These are phyloP conservation scores for Arxiozyma heterogenica DNA, from an alignment of 1,139 yeast species.

Conservation along the genomic window DNA sequence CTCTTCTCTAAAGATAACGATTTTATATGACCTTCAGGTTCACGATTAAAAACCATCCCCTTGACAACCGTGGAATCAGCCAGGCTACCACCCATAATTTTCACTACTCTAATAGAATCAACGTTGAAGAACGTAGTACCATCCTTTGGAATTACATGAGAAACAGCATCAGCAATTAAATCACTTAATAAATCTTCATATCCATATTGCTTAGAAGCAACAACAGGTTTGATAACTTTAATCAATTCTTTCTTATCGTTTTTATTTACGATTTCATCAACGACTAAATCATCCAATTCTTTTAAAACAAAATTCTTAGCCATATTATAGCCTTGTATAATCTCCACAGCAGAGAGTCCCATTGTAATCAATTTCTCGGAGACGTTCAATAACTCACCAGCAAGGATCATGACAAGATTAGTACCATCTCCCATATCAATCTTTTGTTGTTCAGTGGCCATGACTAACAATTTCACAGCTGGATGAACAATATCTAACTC, in stretches of 20 bases:
- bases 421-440: slow-evolving; percentile 80
- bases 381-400: slow-evolving; percentile 82
- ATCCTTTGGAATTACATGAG: slow-evolving; percentile 59
- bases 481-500: slow-evolving; percentile 96
- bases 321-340: slow-evolving; percentile 78
- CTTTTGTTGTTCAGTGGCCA: slow-evolving; percentile 97
- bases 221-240: slow-evolving; percentile 77
- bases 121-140: slow-evolving; percentile 58
- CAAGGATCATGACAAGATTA: slow-evolving; percentile 62
- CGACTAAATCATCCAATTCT: slow-evolving; percentile 56
- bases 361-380: slow-evolving; percentile 76
- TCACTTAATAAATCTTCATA: slow-evolving; percentile 67
- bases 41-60: slow-evolving; percentile 97
- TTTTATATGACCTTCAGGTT: slow-evolving; percentile 85
- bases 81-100: slow-evolving; percentile 87
- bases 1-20: slow-evolving; percentile 36
- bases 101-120: slow-evolving; percentile 88
- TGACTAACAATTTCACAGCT: slow-evolving; percentile 87
- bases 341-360: slow-evolving; percentile 84
- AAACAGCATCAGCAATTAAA: slow-evolving; percentile 80
- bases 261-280: slow-evolving; percentile 55
- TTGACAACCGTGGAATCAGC: slow-evolving; percentile 68
- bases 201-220: slow-evolving; percentile 91
- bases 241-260: slow-evolving; percentile 47
- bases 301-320: slow-evolving; percentile 68